These are phyloP conservation scores for Panaeolus cyanescens DNA, from an alignment of 768 basidiomycete species.

Conservation along the genomic window DNA sequence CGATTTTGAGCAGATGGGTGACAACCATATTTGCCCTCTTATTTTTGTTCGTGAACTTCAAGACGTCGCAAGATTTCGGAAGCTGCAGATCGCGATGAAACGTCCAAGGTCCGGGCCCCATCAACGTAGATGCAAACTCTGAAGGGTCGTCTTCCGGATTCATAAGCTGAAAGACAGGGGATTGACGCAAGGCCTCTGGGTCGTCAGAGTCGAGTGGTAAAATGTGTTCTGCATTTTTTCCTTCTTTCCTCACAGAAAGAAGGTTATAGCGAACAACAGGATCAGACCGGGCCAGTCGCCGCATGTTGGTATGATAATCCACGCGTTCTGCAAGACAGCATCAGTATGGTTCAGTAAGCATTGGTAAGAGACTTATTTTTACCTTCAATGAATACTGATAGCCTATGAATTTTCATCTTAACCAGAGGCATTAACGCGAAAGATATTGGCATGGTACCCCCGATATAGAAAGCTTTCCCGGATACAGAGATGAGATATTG, in stretches of 20 bases:
- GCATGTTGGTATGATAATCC: conserved; percentile 75
- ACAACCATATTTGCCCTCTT: conserved; percentile 73
- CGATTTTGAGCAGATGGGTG: conserved; percentile 76
- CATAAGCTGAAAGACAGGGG: conserved; percentile 62
- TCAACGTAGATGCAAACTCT: conserved; percentile 57
- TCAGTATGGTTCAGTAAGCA: neutral
- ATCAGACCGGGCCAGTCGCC: conserved; percentile 70
- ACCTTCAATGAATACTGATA: conserved; percentile 84
- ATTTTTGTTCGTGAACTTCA: conserved; percentile 84
- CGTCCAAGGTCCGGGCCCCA: conserved; percentile 88
- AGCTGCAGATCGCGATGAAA: conserved; percentile 71
- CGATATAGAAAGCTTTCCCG: conserved; percentile 79
- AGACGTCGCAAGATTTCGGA: conserved; percentile 58
- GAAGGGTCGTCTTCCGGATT: conserved; percentile 51
- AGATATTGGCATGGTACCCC: conserved; percentile 76
- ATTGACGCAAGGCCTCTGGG: conserved; percentile 58
- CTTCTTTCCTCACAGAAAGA: conserved; percentile 58
- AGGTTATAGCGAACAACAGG: conserved; percentile 61
- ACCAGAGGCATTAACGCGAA: conserved; percentile 82
- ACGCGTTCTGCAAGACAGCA: conserved; percentile 60
- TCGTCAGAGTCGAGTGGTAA: conserved; percentile 80
- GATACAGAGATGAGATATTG: conserved; percentile 78
- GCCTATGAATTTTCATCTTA: conserved; percentile 78
- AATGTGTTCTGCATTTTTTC: conserved; percentile 58
- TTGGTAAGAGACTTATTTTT: conserved; percentile 16